A percentile compares a stretch with the other conserved stretches of the same genome.
Conservation (phyloP, 257 asterid species). For the Paulownia fortunei region DNA sequence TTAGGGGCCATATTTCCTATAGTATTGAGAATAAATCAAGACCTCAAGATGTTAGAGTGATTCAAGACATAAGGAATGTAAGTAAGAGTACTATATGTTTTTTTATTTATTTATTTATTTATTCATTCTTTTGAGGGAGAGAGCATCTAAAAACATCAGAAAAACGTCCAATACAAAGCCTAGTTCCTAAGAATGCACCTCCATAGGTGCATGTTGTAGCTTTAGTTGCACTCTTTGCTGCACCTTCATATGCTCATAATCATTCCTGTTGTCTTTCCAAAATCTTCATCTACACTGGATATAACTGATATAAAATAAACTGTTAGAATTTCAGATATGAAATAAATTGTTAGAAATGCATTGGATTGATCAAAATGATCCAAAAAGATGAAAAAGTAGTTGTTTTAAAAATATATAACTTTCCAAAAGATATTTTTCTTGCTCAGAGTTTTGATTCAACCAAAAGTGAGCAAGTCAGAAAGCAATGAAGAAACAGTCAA, state of each 20-base stretch:
- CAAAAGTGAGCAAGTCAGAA: no score
- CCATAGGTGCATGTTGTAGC: neutral
- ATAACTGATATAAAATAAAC: neutral
- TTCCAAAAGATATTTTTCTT: no score
- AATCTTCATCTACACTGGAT: slow-evolving; percentile 20
- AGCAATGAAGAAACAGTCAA: neutral
- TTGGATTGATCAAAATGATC: neutral
- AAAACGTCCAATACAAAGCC: neutral
- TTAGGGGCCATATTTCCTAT: no score
- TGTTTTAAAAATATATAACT: no score
- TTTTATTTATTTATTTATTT: slow-evolving; percentile 5
- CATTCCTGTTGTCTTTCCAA: slow-evolving; percentile 16
- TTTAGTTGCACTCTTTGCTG: slow-evolving; percentile 11
- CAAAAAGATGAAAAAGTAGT: neutral
- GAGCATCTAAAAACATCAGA: neutral
- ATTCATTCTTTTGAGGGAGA: neutral
- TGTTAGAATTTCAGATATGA: neutral
- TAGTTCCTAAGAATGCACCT: neutral
- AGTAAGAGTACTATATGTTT: neutral
- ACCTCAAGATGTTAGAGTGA: neutral
- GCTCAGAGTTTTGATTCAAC: no score
- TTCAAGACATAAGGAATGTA: neutral
- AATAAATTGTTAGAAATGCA: neutral
- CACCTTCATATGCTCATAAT: slow-evolving; percentile 24
- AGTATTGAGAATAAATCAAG: neutral